phyloP scores from a whole-genome alignment of 768 basidiomycete genomes.

The Russula emetica region DNA sequence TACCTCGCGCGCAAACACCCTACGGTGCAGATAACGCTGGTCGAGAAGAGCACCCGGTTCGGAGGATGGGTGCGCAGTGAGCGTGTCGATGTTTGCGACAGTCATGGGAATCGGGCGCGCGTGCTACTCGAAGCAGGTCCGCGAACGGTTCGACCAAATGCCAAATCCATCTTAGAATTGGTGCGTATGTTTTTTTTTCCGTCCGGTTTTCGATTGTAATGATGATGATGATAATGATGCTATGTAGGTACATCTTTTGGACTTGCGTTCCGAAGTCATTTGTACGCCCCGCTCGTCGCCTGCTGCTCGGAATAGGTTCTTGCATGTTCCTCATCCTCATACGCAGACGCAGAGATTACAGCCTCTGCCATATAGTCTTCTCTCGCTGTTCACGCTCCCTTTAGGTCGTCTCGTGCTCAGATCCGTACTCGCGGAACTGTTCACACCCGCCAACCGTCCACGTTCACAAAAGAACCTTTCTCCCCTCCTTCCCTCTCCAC shows the following conservation, averaged over 20 bases:
- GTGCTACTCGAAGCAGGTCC: constrained; percentile 84
- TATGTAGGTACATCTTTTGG: constrained; percentile 77
- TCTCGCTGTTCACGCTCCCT: constrained; percentile 37
- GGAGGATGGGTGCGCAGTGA: constrained; percentile 88
- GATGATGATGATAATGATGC: too few species aligned
- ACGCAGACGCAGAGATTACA: constrained; percentile 48
- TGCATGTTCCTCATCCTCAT: constrained; percentile 46
- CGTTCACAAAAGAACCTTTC: neutral
- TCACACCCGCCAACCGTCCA: constrained; percentile 33
- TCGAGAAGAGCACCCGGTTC: constrained; percentile 59
- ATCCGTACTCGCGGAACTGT: constrained; percentile 55
- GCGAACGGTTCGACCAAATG: constrained; percentile 75
- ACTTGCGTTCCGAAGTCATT: constrained; percentile 55
- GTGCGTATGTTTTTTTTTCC: too few species aligned
- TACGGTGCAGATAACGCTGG: constrained; percentile 51
- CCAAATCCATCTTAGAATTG: constrained; percentile 70
- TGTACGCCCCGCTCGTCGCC: constrained; percentile 63
- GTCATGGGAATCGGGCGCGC: constrained; percentile 32
- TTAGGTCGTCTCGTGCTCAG: constrained; percentile 47
- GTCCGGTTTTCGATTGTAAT: too few species aligned
- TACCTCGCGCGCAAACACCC: constrained; percentile 68
- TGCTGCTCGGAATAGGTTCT: constrained; percentile 72
- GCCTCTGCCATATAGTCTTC: constrained; percentile 43
- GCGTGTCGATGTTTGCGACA: constrained; percentile 41
- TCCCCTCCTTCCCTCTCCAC: too few species aligned